Conservation (phyloP, 192 early-diverging fungal genomes). For the Rhizoclosmatium globosum region DNA sequence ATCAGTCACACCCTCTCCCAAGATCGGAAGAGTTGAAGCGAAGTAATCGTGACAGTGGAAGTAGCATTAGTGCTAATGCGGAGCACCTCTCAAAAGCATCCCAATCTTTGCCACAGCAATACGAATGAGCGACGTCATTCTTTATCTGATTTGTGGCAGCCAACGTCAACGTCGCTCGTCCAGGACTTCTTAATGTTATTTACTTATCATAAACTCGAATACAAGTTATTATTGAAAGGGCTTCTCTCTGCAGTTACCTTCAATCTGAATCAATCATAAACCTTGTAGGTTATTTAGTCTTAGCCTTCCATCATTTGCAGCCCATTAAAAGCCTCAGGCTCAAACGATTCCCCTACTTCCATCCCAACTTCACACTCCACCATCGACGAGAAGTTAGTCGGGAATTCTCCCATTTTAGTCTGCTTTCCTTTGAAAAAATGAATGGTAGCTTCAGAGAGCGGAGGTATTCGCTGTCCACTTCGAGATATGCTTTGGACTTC, state of each 20-base stretch:
- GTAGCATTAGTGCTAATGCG: not conserved
- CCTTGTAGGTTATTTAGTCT: too few species aligned
- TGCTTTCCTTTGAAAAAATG: not conserved
- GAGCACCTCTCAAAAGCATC: not conserved
- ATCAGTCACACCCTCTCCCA: constrained; percentile 53
- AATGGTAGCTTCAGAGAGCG: not conserved
- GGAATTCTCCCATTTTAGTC: not conserved
- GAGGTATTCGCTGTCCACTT: too few species aligned
- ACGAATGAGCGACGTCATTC: not conserved
- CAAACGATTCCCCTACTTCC: too few species aligned
- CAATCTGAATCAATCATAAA: too few species aligned
- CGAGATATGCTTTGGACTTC: too few species aligned
- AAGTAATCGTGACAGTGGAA: not conserved
- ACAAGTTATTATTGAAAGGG: too few species aligned
- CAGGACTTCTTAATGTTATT: too few species aligned
- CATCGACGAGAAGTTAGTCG: not conserved
- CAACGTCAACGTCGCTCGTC: too few species aligned
- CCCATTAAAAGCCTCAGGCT: too few species aligned
- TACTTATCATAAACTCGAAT: too few species aligned
- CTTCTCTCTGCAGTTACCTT: too few species aligned
- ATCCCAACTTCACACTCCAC: not conserved
- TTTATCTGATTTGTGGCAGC: constrained; percentile 4
- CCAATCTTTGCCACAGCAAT: not conserved
- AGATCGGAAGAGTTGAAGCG: not conserved
- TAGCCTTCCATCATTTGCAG: too few species aligned